Percentiles rank a stretch among this genome's conserved stretches.
Evolutionary conservation across 495 filamentous ascomycete species (phyloP).

Genomic region (Penicillium cinerascens): DNA sequence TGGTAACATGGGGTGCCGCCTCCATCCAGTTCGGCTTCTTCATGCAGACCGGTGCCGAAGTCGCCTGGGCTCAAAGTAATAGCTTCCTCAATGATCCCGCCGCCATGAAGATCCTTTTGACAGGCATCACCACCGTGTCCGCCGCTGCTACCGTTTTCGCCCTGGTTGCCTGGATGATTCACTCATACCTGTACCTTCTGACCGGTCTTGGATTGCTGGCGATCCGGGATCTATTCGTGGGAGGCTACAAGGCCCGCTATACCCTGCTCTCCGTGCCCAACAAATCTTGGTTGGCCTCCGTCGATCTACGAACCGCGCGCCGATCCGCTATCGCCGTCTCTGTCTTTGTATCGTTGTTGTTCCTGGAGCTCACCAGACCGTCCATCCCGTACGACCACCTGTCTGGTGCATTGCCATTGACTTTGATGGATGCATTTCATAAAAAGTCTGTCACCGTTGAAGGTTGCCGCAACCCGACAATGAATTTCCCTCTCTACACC

Average conservation of each 20-base stretch:
- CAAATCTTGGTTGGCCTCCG: slow-evolving; percentile 18
- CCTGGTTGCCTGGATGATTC: slow-evolving; percentile 28
- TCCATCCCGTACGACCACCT: slow-evolving; percentile 33
- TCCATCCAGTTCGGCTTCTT: slow-evolving; percentile 43
- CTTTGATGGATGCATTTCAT: slow-evolving; percentile 27
- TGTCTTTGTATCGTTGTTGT: slow-evolving; percentile 19
- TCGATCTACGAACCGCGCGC: slow-evolving; percentile 19
- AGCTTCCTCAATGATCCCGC: slow-evolving; percentile 41
- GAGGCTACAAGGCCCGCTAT: slow-evolving; percentile 16
- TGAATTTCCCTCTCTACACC: slow-evolving; percentile 23
- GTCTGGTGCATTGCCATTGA: slow-evolving; percentile 30
- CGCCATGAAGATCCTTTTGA: slow-evolving; percentile 43
- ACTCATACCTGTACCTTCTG: slow-evolving; percentile 29
- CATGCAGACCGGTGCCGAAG: slow-evolving; percentile 40
- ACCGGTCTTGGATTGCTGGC: slow-evolving; percentile 25
- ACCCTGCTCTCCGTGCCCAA: slow-evolving; percentile 18
- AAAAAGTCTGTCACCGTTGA: slow-evolving; percentile 17
- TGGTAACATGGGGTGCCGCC: slow-evolving; percentile 31
- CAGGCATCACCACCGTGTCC: slow-evolving; percentile 34
- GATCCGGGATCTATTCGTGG: slow-evolving; percentile 17
- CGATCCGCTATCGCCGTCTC: slow-evolving; percentile 15
- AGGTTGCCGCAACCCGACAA: slow-evolving; percentile 21
- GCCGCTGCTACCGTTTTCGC: slow-evolving; percentile 32
- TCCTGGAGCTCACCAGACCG: slow-evolving; percentile 24
- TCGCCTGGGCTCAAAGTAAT: slow-evolving; percentile 36